Base-by-base conservation (phyloP, 257 asterid genomes). In the Capsicum chinense region DNA sequence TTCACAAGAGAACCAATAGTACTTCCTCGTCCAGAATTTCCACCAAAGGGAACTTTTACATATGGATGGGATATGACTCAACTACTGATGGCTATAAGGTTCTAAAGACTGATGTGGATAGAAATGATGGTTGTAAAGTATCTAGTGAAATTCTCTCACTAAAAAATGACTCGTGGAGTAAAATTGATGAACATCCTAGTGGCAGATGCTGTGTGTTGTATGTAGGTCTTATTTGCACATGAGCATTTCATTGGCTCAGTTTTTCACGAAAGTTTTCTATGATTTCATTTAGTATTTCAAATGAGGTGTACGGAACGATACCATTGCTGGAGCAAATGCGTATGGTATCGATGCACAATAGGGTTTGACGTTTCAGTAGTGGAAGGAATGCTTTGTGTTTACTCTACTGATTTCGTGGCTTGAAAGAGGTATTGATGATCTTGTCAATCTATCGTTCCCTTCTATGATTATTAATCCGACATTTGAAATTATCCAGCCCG, bases 371-470 rank as follows among this genome's bases (percentile, higher is more conserved):
- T 17, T 59, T 59, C 6, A 59, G 33, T 59, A 59, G 7, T 59
- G 7, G 11, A 16, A 16, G 10, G 63, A 58, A 58, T 58, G 66
- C 33, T 59, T n/a, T 59, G 66, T 59, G 2, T 17, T 59, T 59
- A 0, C 12, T 7, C 66, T 59, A 7, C 66, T 59, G 3, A 2
- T 59, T 59, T 59, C 33, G 21, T 59, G 52, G 48, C 48, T 67
- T 39, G 74, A 52, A 54, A 67, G 85, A 82, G 64, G 80, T 68
- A 17, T 15, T 67, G 85, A 83, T 54, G 80, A 83, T 68, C 21
- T 50, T 67, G 15, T 5, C 50, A 67, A 8, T 26, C 67, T 60
- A 7, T 17, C 35, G 26, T 67, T 67, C 39, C 81, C 85, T 73
- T 79, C 70, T 17, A 19, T 37, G 54, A 50, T 68, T 68, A 16